Evolutionary conservation across 2,329 filamentous ascomycete genomes (phyloP), one percentile per base, ranked within the genome.

Genomic region (Simplicillium aogashimaense): DNA sequence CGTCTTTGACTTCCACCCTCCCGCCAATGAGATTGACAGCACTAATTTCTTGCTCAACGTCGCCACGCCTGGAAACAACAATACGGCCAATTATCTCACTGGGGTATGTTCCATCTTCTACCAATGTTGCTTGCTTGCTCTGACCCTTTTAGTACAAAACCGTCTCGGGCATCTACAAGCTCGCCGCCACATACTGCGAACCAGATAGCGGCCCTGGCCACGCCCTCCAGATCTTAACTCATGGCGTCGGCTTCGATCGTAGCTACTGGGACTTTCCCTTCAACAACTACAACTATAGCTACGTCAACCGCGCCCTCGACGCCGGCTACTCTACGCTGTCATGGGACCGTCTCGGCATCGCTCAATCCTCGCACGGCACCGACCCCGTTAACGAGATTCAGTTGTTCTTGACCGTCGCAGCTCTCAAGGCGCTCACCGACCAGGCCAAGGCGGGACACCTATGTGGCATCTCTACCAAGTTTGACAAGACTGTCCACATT

Each of bases 301-400:
- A 78, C 53, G 59, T 70, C 29, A 58, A 71, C 39, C 56, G 58
- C 13, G 73, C 74, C 3, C 61, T 73, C 2, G 64, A 61, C 9
- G 60, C 65, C 39, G 67, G 68, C 14, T 78, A 69, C 55, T 68
- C 63, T 29, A 75, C 72, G 3, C 63, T 78, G 40, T 57, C 61
- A 17, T 74, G 66, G 48, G 73, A 78, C 53, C 70, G 74, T 15
- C 63, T 76, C 3, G 74, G 73, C 15, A 66, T 75, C 32, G 73
- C 67, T 36, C 58, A 62, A 43, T 74, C 70, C 3, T 64, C 65
- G 5, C 70, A 18, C 14, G 33, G 68, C 46, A 70, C 67, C 35
- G 69, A 76, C 33, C 65, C 73, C 2, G 52, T 76, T 49, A 66
- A 69, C 47, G 66, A 70, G 48, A 69, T 78, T 41, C 73, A 78